phyloP scores from a whole-genome alignment of 805 yeast genomes.

The Kuraishia molischiana region DNA sequence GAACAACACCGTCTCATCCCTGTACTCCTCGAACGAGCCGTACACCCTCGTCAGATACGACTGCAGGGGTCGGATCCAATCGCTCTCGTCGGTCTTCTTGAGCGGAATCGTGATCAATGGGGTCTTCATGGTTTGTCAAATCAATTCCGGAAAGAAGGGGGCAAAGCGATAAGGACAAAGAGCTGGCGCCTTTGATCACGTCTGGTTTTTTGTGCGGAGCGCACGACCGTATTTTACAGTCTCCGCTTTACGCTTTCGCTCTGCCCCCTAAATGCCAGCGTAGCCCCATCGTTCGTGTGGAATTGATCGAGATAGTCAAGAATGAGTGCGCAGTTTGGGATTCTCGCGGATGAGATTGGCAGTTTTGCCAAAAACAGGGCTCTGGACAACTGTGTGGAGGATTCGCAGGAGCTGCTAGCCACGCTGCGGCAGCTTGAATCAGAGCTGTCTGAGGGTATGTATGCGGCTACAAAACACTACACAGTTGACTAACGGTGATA shows the following conservation, averaged over 20 bases:
- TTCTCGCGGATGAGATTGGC: slow-evolving; percentile 19
- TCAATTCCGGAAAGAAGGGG: no score
- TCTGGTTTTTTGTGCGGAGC: no score
- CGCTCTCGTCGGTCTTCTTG: slow-evolving; percentile 45
- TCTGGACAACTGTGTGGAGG: slow-evolving; percentile 17
- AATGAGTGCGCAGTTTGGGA: slow-evolving; percentile 12
- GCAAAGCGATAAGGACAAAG: no score
- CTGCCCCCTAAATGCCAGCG: no score
- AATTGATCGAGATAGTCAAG: no score
- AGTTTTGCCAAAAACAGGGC: slow-evolving; percentile 17
- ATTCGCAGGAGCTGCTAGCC: slow-evolving; percentile 17
- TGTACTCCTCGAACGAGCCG: slow-evolving; percentile 50
- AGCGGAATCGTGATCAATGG: slow-evolving; percentile 18
- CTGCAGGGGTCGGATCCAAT: slow-evolving; percentile 57
- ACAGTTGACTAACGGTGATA: slow-evolving; percentile 3
- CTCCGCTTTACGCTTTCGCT: no score
- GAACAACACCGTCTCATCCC: slow-evolving; percentile 43
- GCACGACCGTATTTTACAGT: no score
- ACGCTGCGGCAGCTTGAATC: slow-evolving; percentile 13
- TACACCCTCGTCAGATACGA: slow-evolving; percentile 49
- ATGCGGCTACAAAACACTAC: no score
- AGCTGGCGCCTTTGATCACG: no score
- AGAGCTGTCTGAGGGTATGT: slow-evolving; percentile 9
- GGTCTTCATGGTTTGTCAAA: slow-evolving; percentile 14
- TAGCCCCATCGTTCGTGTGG: no score